Evolutionary conservation across 805 yeast genomes (phyloP).

Genomic region (Lipomyces japonicus): DNA sequence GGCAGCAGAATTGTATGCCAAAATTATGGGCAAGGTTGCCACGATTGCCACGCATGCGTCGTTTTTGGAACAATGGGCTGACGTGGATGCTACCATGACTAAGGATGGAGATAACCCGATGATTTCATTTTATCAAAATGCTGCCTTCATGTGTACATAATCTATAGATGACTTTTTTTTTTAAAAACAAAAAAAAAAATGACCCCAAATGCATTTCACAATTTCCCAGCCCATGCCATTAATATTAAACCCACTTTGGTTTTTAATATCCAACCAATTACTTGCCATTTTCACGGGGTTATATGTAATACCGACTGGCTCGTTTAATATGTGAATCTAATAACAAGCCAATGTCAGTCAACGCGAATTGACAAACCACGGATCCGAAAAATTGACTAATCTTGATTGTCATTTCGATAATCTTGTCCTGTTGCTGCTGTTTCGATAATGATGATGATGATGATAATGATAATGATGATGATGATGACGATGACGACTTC

Average conservation of each 20-base stretch:
- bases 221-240: too few relatives aligned
- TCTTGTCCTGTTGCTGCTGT: too few relatives aligned
- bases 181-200: too few relatives aligned
- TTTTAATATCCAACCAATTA: too few relatives aligned
- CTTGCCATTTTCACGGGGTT: too few relatives aligned
- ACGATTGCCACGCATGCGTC: constrained; percentile 56
- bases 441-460: too few relatives aligned
- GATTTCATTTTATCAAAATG: constrained; percentile 67
- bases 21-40: constrained; percentile 59
- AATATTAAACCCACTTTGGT: too few relatives aligned
- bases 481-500: too few relatives aligned
- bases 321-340: constrained; percentile 4
- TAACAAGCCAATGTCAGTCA: constrained; percentile 7
- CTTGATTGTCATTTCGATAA: too few relatives aligned
- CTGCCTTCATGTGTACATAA: constrained; percentile 28
- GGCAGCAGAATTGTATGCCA: constrained; percentile 57
- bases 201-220: too few relatives aligned
- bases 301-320: not conserved
- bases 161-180: too few relatives aligned
- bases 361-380: constrained; percentile 14
- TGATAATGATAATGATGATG: too few relatives aligned
- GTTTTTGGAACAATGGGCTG: constrained; percentile 69
- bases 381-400: constrained; percentile 6
- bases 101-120: constrained; percentile 80
- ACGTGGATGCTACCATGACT: constrained; percentile 60